These are phyloP conservation scores for Phanerochaete sordida DNA, from an alignment of 768 basidiomycete genomes.

Conservation along the genomic window DNA sequence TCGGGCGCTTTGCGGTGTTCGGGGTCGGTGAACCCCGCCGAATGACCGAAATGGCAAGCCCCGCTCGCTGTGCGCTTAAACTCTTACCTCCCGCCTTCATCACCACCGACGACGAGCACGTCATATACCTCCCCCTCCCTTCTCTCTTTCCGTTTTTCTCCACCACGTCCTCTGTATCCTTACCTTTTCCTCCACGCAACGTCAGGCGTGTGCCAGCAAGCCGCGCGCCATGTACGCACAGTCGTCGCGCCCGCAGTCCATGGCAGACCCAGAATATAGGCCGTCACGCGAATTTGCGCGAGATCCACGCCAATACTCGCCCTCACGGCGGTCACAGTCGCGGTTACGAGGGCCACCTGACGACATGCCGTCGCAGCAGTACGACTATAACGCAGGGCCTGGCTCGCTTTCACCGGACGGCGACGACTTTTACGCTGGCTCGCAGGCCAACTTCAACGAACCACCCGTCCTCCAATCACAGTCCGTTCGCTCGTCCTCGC, in stretches of 20 bases:
- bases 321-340: conserved; percentile 12
- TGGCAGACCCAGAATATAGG: conserved; percentile 20
- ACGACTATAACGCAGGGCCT: conserved; percentile 11
- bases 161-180: not conserved
- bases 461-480: conserved; percentile 20
- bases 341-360: conserved; percentile 7
- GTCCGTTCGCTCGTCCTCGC: conserved; percentile 60
- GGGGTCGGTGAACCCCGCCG: not conserved
- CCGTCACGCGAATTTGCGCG: conserved; percentile 12
- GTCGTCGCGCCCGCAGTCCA: conserved; percentile 17
- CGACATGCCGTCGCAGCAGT: conserved; percentile 6
- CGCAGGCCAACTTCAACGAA: conserved; percentile 20
- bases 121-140: not conserved
- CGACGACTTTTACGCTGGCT: conserved; percentile 26
- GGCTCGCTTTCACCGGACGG: conserved; percentile 18
- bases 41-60: not conserved
- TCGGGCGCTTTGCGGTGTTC: not conserved
- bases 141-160: not conserved
- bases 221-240: conserved; percentile 21
- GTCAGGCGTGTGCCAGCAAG: not conserved
- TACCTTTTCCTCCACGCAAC: not conserved
- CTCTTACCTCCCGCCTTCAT: not conserved
- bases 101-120: not conserved
- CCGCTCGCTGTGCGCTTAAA: not conserved
- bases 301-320: conserved; percentile 11